Evolutionary conservation across 2,329 filamentous ascomycete species (phyloP).

Genomic region (Fusarium incarnatum): DNA sequence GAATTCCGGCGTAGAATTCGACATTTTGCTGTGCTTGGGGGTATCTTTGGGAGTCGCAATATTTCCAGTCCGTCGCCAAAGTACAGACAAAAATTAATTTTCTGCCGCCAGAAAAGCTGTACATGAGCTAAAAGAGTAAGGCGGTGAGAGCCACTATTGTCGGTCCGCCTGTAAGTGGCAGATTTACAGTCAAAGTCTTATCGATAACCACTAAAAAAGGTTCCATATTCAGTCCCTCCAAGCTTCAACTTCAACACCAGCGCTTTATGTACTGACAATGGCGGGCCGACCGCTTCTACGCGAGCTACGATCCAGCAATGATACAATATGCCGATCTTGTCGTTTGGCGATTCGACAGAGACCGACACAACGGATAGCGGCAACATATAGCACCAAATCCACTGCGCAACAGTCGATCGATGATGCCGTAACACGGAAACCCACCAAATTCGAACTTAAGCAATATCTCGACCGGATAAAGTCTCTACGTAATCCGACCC

Average conservation of each 20-base stretch:
- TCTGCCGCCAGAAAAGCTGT: conserved; percentile 50
- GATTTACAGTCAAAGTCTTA: conserved; percentile 41
- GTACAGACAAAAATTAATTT: conserved; percentile 52
- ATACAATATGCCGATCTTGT: conserved; percentile 55
- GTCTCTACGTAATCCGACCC: conserved; percentile 39
- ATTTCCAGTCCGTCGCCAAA: conserved; percentile 26
- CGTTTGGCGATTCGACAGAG: conserved; percentile 48
- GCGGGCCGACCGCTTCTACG: conserved; percentile 52
- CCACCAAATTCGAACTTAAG: conserved; percentile 44
- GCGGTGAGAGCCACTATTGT: conserved; percentile 44
- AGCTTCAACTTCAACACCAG: conserved; percentile 10
- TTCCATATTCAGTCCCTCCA: conserved; percentile 26
- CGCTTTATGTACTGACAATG: conserved; percentile 46
- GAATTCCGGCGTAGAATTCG: conserved; percentile 62
- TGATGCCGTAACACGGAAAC: conserved; percentile 40
- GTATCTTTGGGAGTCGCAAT: conserved; percentile 41
- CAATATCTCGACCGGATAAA: conserved; percentile 47
- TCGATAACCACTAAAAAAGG: conserved; percentile 50
- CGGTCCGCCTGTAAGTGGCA: conserved; percentile 17
- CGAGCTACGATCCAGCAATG: conserved; percentile 52
- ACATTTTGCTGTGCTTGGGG: conserved; percentile 52
- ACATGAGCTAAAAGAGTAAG: conserved; percentile 33
- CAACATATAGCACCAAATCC: conserved; percentile 50
- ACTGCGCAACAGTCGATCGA: conserved; percentile 27
- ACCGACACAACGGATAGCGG: conserved; percentile 44